A percentile compares a stretch with the other conserved stretches of the same genome.
These are phyloP conservation scores for Vitis vinifera DNA, from an alignment of 164 flowering plant genomes.

Conservation along the genomic window DNA sequence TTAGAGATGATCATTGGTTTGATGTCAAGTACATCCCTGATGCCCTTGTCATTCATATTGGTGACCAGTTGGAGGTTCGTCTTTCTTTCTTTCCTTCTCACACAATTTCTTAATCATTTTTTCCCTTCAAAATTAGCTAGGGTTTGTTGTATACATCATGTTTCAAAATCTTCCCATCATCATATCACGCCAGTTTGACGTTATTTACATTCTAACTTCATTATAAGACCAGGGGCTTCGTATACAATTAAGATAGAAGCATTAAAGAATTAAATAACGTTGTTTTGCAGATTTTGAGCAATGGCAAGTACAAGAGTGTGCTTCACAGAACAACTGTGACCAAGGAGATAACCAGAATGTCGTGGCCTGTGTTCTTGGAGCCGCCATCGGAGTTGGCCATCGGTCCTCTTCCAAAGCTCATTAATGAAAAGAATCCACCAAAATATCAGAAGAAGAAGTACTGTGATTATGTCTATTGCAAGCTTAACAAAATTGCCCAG, in stretches of 20 bases:
- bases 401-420: conserved; percentile 62
- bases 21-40: conserved; percentile 51
- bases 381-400: conserved; percentile 40
- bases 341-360: conserved; percentile 44
- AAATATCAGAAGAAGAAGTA: conserved; percentile 62
- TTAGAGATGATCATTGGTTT: conserved; percentile 44
- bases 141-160: too few species aligned
- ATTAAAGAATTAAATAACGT: too few species aligned
- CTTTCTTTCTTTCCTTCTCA: too few species aligned
- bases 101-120: too few species aligned
- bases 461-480: conserved; percentile 56
- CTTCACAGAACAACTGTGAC: conserved; percentile 43
- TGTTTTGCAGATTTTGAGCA: conserved; percentile 38
- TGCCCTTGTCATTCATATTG: conserved; percentile 56
- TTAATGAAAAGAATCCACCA: conserved; percentile 44
- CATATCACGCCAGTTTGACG: too few species aligned
- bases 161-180: too few species aligned
- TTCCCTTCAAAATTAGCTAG: too few species aligned
- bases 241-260: too few species aligned
- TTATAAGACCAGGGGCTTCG: too few species aligned
- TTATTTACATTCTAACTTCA: too few species aligned
- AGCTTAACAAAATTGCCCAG: conserved; percentile 71
- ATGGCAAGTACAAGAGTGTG: conserved; percentile 43
- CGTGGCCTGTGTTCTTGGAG: conserved; percentile 56
- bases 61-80: conserved; percentile 58